A percentile compares a stretch with the other conserved stretches of the same genome.
Evolutionary conservation across 2,329 filamentous ascomycete species (phyloP).

Genomic region (Fusarium equiseti): DNA sequence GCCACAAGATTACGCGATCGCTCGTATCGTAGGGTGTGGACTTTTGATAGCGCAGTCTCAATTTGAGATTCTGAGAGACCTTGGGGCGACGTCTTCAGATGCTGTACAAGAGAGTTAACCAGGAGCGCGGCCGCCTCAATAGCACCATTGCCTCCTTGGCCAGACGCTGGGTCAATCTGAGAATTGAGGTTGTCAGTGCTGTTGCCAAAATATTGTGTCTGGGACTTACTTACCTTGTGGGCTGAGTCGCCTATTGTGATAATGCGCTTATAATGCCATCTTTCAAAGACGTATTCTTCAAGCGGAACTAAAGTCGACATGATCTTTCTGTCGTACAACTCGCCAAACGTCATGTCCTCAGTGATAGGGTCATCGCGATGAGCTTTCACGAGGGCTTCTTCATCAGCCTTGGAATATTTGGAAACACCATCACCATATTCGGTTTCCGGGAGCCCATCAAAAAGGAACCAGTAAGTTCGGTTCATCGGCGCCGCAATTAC

Average conservation of each 20-base stretch:
- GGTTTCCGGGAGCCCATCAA: neutral
- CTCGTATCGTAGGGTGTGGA: neutral
- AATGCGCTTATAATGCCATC: constrained; percentile 4
- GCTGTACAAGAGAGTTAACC: neutral
- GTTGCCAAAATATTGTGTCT: too few relatives aligned
- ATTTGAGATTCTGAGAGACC: neutral
- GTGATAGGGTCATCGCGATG: neutral
- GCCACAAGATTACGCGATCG: neutral
- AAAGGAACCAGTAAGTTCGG: constrained; percentile 9
- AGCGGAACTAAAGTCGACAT: neutral
- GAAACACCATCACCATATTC: neutral
- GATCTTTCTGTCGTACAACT: neutral
- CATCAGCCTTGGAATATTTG: neutral
- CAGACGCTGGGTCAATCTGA: constrained; percentile 3
- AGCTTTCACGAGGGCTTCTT: neutral
- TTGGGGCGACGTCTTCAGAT: neutral
- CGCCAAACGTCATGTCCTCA: neutral
- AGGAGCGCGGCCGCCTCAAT: neutral
- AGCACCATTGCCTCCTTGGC: constrained; percentile 10
- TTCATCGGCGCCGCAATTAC: neutral
- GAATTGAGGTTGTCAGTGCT: neutral
- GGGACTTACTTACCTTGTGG: neutral
- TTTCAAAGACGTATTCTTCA: constrained; percentile 5
- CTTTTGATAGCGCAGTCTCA: neutral
- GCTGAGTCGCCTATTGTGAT: constrained; percentile 4